phyloP scores from a whole-genome alignment of 345 rosid species.

The Eucalyptus marginata region DNA sequence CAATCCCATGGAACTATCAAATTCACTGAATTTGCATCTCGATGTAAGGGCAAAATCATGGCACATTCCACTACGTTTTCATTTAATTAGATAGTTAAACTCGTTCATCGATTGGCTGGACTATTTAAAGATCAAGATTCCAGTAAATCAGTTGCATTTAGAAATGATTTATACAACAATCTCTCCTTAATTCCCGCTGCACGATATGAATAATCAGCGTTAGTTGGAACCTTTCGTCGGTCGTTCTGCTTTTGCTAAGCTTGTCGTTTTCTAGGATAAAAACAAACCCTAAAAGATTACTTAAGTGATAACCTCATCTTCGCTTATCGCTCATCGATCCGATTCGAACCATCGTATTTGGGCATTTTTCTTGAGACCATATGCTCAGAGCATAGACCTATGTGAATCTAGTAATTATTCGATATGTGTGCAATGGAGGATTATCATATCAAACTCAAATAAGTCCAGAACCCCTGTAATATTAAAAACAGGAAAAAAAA shows the following conservation, averaged over 20 bases:
- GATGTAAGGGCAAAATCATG: neutral
- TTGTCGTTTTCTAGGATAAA: neutral
- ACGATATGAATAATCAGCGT: too few relatives aligned
- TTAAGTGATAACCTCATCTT: neutral
- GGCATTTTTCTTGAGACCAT: neutral
- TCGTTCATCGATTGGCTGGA: too few relatives aligned
- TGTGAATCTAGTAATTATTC: neutral
- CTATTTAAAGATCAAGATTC: too few relatives aligned
- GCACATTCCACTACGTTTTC: neutral
- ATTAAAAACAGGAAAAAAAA: too few relatives aligned
- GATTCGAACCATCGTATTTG: neutral
- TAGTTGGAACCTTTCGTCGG: neutral
- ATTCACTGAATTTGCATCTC: neutral
- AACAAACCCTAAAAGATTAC: neutral
- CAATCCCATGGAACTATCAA: too few relatives aligned
- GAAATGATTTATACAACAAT: too few relatives aligned
- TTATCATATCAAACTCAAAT: neutral
- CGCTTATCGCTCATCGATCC: accelerated
- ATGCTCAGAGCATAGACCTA: neutral
- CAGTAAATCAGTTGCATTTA: too few relatives aligned
- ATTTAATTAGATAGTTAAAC: too few relatives aligned
- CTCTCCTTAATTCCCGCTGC: too few relatives aligned
- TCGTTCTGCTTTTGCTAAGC: neutral
- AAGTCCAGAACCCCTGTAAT: neutral
- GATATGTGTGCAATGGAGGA: neutral